Evolutionary conservation across 164 flowering plant genomes (phyloP), one percentile per base, ranked within the genome.

Genomic region (Nelumbo lutea): DNA sequence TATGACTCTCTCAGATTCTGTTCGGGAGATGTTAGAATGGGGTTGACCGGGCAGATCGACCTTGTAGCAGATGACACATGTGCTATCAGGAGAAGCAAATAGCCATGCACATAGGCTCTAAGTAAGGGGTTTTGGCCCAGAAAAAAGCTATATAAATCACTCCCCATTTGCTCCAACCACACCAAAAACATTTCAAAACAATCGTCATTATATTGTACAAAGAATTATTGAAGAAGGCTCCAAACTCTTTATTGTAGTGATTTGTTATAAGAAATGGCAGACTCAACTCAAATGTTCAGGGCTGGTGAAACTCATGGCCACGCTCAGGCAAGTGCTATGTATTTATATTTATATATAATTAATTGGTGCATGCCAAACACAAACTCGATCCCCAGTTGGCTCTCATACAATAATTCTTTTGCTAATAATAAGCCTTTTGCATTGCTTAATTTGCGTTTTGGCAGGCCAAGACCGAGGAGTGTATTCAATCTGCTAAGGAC

Each of bases 401-500:
- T 27, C 27, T 27, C 27, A 27, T 27, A 27, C 27, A 9, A 42
- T 67, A 2, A 4, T 42, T 15, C n/a, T 13, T 13, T 4, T 38
- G 45, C 9, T 66, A 40, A 44, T 66, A 40, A 44, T 43, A 0
- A n/a, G 1, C 38, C 8, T 39, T 15, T 14, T 45, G 7, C 39
- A 56, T 46, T 27, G 27, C 27, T 27, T 27, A 27, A 27, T 27
- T 27, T 27, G 27, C 27, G 0, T 27, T 53, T 63, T 11, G n/a
- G 71, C 51, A 85, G 89, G 82, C 62, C 6, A 73, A 73, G 75
- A 55, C 80, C 0, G 68, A 72, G 3, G 64, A 84, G 6, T 71
- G 68, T 79, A 40, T 62, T 3, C 71, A 83, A 0, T 73, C 82
- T 4, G 75, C 79, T 0, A 66, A 79, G 69, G 67, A 76, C 39